Percentiles rank a stretch among this genome's conserved stretches.
Conservation (phyloP, 2,329 filamentous ascomycete genomes). For the Bipolaris zeicola region DNA sequence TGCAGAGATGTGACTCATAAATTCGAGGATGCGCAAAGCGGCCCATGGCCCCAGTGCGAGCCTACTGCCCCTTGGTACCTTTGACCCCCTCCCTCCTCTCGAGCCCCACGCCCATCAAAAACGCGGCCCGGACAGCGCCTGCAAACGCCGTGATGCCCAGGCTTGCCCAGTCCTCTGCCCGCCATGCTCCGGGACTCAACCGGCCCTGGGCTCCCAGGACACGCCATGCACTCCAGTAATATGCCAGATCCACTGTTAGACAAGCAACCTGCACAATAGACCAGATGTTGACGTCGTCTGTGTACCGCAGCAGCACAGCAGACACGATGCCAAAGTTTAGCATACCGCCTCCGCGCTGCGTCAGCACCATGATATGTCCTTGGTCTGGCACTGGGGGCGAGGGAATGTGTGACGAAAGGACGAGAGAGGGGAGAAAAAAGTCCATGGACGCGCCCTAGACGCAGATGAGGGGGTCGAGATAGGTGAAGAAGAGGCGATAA, state of each 20-base stretch:
- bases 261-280: conserved; percentile 27
- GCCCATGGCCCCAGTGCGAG: neutral
- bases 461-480: conserved; percentile 35
- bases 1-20: too few relatives aligned
- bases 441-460: conserved; percentile 37
- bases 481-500: conserved; percentile 38
- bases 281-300: conserved; percentile 30
- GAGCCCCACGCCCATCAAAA: conserved; percentile 27
- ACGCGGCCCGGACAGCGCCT: conserved; percentile 27
- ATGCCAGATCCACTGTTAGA: conserved; percentile 30
- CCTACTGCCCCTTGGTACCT: conserved; percentile 6
- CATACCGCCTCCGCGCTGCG: conserved; percentile 35
- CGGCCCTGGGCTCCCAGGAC: conserved; percentile 23
- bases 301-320: conserved; percentile 34
- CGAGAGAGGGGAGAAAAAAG: conserved; percentile 27
- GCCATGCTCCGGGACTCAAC: conserved; percentile 22
- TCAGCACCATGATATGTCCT: conserved; percentile 34
- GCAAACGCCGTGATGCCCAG: conserved; percentile 34
- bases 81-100: conserved; percentile 1
- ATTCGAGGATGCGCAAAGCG: neutral
- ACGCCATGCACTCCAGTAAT: conserved; percentile 25
- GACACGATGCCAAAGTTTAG: conserved; percentile 36
- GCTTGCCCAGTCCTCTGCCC: conserved; percentile 41
- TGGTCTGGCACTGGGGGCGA: conserved; percentile 20
- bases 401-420: conserved; percentile 29